These are phyloP conservation scores for Pseudovirgaria hyperparasitica DNA, from an alignment of 2,329 filamentous ascomycete genomes.

Conservation along the genomic window DNA sequence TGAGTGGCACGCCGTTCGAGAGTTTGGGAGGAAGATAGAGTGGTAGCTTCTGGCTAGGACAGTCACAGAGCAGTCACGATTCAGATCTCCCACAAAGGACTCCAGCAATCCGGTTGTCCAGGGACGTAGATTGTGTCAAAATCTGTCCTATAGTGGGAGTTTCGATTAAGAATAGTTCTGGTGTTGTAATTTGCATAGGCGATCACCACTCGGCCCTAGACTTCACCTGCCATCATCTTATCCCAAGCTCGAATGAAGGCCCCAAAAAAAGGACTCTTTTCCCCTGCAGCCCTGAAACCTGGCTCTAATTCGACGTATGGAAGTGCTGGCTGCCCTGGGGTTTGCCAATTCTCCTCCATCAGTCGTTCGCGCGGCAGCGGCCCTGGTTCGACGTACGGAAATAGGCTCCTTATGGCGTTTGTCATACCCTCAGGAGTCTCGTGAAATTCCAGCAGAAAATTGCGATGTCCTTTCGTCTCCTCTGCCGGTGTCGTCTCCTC, in stretches of 20 bases:
- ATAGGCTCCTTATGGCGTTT: constrained; percentile 4
- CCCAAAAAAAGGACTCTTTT: constrained; percentile 4
- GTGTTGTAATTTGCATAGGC: too few species aligned
- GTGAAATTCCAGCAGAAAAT: constrained; percentile 3
- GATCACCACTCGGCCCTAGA: too few species aligned
- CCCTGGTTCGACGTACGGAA: constrained; percentile 3
- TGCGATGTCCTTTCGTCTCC: constrained; percentile 4
- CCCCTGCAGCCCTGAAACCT: constrained; percentile 4
- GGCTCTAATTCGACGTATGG: constrained; percentile 4
- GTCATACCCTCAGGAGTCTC: constrained; percentile 3
- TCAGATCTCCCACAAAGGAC: too few species aligned
- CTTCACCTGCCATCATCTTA: constrained; percentile 5
- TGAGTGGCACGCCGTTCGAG: too few species aligned
- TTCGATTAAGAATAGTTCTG: too few species aligned
- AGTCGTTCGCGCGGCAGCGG: constrained; percentile 2
- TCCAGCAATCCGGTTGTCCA: too few species aligned
- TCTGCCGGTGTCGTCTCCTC: constrained; percentile 3
- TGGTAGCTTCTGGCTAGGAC: too few species aligned
- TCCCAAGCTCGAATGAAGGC: constrained; percentile 4
- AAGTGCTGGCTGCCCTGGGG: constrained; percentile 4
- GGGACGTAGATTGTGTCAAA: too few species aligned
- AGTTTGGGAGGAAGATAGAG: too few species aligned
- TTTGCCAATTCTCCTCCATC: constrained; percentile 4
- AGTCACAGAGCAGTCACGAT: too few species aligned
- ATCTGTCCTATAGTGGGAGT: too few species aligned